A percentile compares a stretch with the other conserved stretches of the same genome.
These are phyloP conservation scores for Hanseniaspora meyeri DNA, from an alignment of 805 yeast species.

Conservation along the genomic window DNA sequence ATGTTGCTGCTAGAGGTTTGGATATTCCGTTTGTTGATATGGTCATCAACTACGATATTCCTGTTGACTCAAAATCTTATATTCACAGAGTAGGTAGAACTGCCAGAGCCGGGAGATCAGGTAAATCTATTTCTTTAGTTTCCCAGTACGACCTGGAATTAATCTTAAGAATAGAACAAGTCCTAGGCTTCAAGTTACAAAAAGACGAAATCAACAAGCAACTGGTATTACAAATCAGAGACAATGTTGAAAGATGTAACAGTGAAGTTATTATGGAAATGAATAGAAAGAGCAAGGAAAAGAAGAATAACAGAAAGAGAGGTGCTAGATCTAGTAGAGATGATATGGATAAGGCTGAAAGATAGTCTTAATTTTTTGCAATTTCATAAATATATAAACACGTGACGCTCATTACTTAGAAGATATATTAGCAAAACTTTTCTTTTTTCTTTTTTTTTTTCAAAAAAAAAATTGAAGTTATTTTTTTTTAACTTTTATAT, in stretches of 20 bases:
- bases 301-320: slow-evolving; percentile 31
- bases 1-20: slow-evolving; percentile 80
- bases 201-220: slow-evolving; percentile 71
- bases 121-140: slow-evolving; percentile 74
- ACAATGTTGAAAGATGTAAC: slow-evolving; percentile 81
- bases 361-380: slow-evolving; percentile 15
- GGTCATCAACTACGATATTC: slow-evolving; percentile 67
- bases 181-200: slow-evolving; percentile 67
- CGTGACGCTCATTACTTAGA: too few species aligned
- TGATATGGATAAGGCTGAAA: slow-evolving; percentile 38
- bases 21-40: slow-evolving; percentile 73
- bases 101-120: slow-evolving; percentile 86
- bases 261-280: slow-evolving; percentile 71
- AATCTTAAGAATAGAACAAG: slow-evolving; percentile 78
- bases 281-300: slow-evolving; percentile 57
- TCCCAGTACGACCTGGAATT: slow-evolving; percentile 91
- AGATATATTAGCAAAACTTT: background rate
- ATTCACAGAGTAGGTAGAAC: slow-evolving; percentile 90
- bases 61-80: slow-evolving; percentile 73
- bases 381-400: too few species aligned
- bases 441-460: background rate
- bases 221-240: slow-evolving; percentile 63
- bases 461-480: background rate
- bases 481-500: background rate
- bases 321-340: slow-evolving; percentile 29